Percentiles rank a stretch among this genome's conserved stretches.
phyloP scores from a whole-genome alignment of 371 early-diverging fungal species.

The Paraphysoderma sedebokerense region DNA sequence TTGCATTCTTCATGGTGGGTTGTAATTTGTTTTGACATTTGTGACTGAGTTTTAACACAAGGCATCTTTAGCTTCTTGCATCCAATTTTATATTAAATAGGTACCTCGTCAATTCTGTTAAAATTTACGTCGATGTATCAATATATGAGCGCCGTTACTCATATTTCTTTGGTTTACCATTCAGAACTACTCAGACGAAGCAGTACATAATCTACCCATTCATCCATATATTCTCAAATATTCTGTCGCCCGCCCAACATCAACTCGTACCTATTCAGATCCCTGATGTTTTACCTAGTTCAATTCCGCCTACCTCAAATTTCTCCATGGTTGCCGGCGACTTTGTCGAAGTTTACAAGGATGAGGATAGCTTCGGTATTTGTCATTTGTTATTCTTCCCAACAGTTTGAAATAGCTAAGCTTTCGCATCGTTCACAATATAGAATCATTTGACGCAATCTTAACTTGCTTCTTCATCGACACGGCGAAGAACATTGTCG shows the following conservation, averaged over 20 bases:
- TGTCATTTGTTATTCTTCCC: neutral
- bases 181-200: slow-evolving; percentile 7
- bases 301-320: slow-evolving; percentile 37
- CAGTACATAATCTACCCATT: slow-evolving; percentile 70
- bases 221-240: slow-evolving; percentile 75
- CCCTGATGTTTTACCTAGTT: slow-evolving; percentile 62
- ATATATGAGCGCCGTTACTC: no score
- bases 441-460: slow-evolving; percentile 66
- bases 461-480: slow-evolving; percentile 94
- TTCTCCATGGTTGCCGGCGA: slow-evolving; percentile 96
- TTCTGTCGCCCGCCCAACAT: slow-evolving; percentile 23
- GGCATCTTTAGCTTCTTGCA: no score
- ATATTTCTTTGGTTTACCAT: no score
- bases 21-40: no score
- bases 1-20: no score
- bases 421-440: neutral
- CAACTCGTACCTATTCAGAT: slow-evolving; percentile 46
- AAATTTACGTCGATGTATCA: no score
- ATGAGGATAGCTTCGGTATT: slow-evolving; percentile 27
- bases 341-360: slow-evolving; percentile 71
- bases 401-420: neutral
- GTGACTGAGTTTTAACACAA: no score
- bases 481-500: slow-evolving; percentile 77
- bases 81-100: no score
- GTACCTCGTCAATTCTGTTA: no score